A percentile compares a stretch with the other conserved stretches of the same genome.
These are phyloP conservation scores for Exserohilum turcica DNA, from an alignment of 2,329 filamentous ascomycete species.

Conservation along the genomic window DNA sequence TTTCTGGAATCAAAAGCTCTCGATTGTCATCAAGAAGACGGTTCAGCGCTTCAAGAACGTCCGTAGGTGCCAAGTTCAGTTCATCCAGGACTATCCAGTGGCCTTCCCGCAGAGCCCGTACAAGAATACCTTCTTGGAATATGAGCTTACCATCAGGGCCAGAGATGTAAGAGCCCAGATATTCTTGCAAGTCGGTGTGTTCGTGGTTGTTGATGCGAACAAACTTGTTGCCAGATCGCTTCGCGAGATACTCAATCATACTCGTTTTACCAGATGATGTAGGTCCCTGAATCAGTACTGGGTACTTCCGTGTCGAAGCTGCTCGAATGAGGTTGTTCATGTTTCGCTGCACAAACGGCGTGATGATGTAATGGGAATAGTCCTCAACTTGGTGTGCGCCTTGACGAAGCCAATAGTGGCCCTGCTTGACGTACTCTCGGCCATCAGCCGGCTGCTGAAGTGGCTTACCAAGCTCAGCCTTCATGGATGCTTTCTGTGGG, in stretches of 20 bases:
- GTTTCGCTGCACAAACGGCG: conserved; percentile 91
- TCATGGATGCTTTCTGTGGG: conserved; percentile 69
- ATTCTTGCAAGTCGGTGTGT: conserved; percentile 97
- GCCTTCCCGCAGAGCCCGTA: conserved; percentile 88
- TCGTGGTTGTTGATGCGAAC: conserved; percentile 99
- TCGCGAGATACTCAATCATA: conserved; percentile 99
- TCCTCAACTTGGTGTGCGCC: conserved; percentile 70
- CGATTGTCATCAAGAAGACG: conserved; percentile 94
- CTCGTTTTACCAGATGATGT: conserved; percentile 98
- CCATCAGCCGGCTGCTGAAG: conserved; percentile 79
- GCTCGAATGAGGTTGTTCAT: conserved; percentile 92
- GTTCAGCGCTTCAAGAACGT: conserved; percentile 95
- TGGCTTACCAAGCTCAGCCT: conserved; percentile 75
- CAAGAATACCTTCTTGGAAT: conserved; percentile 92
- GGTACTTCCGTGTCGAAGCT: conserved; percentile 88
- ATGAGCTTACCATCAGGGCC: conserved; percentile 79
- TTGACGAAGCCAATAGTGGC: conserved; percentile 88
- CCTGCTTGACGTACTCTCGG: conserved; percentile 78
- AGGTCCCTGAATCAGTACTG: conserved; percentile 92
- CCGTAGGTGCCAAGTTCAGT: conserved; percentile 92
- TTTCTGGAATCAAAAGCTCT: conserved; percentile 94
- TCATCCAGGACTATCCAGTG: conserved; percentile 99
- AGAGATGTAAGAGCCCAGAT: conserved; percentile 92
- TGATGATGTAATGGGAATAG: conserved; percentile 92
- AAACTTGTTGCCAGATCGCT: conserved; percentile 94